Conservation (phyloP, 2,329 filamentous ascomycete species). For the Thielaviopsis euricoi region DNA sequence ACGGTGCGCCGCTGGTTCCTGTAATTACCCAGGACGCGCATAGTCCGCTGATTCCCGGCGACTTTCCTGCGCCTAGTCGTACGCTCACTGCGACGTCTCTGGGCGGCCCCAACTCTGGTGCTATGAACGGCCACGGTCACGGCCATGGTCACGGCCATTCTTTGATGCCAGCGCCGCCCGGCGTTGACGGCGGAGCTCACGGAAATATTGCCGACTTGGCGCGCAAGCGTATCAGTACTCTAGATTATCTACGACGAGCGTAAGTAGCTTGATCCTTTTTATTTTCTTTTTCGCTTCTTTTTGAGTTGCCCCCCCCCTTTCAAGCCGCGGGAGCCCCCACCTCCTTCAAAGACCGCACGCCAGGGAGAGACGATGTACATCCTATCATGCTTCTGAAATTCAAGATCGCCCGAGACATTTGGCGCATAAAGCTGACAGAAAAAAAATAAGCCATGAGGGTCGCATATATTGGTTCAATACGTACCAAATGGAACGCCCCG, state of each 20-base stretch:
- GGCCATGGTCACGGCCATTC: neutral
- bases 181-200: slow-evolving; percentile 33
- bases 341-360: too few relatives aligned
- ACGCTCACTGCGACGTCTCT: slow-evolving; percentile 1
- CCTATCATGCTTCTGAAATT: too few relatives aligned
- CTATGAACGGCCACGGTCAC: slow-evolving; percentile 1
- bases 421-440: too few relatives aligned
- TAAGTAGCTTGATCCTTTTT: slow-evolving; percentile 28
- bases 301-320: neutral
- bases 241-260: slow-evolving; percentile 88
- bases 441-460: slow-evolving; percentile 57
- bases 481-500: slow-evolving; percentile 70
- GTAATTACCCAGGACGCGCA: neutral
- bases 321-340: neutral
- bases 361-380: too few relatives aligned
- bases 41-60: slow-evolving; percentile 10
- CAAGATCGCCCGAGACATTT: too few relatives aligned
- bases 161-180: slow-evolving; percentile 8
- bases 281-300: neutral
- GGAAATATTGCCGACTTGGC: slow-evolving; percentile 67
- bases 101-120: neutral
- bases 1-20: neutral
- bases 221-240: slow-evolving; percentile 80
- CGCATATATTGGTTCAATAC: slow-evolving; percentile 98
- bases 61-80: slow-evolving; percentile 11